Evolutionary conservation across 805 yeast species (phyloP).

Genomic region (Yamadazyma phyllophila): DNA sequence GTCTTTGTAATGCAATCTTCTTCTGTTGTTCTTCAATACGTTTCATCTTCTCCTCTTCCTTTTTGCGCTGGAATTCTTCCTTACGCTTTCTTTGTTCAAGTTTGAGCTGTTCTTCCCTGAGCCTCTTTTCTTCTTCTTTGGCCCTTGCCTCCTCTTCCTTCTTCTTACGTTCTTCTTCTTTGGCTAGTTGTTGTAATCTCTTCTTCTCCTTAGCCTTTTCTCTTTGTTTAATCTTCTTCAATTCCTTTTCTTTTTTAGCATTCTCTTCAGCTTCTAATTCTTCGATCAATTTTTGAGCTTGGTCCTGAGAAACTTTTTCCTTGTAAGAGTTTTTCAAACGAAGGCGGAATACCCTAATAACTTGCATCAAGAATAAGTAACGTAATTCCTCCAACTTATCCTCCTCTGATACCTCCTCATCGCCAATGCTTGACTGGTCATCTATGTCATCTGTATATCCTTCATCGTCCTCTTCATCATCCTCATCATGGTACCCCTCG

Average conservation of each 20-base stretch:
- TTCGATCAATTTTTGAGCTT: conserved; percentile 57
- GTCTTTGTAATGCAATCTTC: conserved; percentile 27
- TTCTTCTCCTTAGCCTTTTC: conserved; percentile 74
- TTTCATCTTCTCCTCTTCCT: conserved; percentile 51
- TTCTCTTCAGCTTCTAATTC: conserved; percentile 71
- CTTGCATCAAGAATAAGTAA: conserved; percentile 73
- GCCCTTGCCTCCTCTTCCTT: conserved; percentile 52
- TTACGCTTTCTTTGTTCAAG: conserved; percentile 39
- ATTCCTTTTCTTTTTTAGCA: conserved; percentile 62
- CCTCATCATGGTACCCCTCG: conserved; percentile 25
- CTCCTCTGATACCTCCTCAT: conserved; percentile 46
- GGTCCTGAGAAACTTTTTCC: conserved; percentile 76
- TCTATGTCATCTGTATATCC: conserved; percentile 41
- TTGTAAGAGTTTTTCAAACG: conserved; percentile 74
- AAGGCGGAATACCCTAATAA: conserved; percentile 73
- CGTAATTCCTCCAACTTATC: conserved; percentile 76
- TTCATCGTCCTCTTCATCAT: conserved; percentile 34
- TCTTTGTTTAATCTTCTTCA: conserved; percentile 60
- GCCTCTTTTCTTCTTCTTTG: conserved; percentile 30
- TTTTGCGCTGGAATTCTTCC: conserved; percentile 37
- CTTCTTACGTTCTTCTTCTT: conserved; percentile 57
- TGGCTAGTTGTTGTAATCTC: conserved; percentile 56
- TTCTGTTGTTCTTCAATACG: conserved; percentile 35
- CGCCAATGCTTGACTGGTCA: conserved; percentile 37
- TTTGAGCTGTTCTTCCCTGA: conserved; percentile 32